Percentiles rank a stretch among this genome's conserved stretches.
phyloP scores from a whole-genome alignment of 2,329 filamentous ascomycete genomes.

The Aspergillus vadensis region DNA sequence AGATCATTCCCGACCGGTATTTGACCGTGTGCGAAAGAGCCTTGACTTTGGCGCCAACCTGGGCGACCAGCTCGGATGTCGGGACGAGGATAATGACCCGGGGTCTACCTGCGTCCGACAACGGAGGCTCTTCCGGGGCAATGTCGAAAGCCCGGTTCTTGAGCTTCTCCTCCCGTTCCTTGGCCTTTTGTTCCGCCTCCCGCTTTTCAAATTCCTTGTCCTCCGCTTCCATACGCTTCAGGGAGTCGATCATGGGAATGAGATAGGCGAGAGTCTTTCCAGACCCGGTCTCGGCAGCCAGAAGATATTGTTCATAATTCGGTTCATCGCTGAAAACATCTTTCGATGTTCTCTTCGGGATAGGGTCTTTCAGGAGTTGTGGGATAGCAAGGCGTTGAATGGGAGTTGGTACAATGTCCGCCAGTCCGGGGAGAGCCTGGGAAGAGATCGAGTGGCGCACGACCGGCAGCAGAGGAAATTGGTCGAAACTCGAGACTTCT shows the following conservation, averaged over 20 bases:
- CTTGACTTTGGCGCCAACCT: constrained; percentile 82
- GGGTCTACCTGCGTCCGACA: constrained; percentile 73
- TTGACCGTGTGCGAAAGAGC: constrained; percentile 81
- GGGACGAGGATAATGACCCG: constrained; percentile 85
- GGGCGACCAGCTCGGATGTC: constrained; percentile 85
- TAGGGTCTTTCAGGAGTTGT: constrained; percentile 64
- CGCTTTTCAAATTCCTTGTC: constrained; percentile 64
- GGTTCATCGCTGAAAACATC: constrained; percentile 40
- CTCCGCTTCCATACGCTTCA: constrained; percentile 72
- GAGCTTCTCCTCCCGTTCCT: constrained; percentile 53
- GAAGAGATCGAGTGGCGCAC: constrained; percentile 70
- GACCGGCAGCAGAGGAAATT: constrained; percentile 72
- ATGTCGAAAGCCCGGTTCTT: constrained; percentile 64
- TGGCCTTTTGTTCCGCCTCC: constrained; percentile 54
- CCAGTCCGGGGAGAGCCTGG: constrained; percentile 74
- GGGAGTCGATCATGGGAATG: constrained; percentile 76
- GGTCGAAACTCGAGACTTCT: constrained; percentile 74
- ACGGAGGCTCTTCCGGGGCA: constrained; percentile 60
- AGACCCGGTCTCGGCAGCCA: constrained; percentile 95
- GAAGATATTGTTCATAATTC: constrained; percentile 68
- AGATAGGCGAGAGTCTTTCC: constrained; percentile 96
- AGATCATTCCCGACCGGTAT: constrained; percentile 81
- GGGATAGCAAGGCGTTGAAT: constrained; percentile 90
- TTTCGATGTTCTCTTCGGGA: constrained; percentile 41
- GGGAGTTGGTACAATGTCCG: constrained; percentile 78